phyloP scores from a whole-genome alignment of 2,329 filamentous ascomycete species.

The Exophiala sideris region DNA sequence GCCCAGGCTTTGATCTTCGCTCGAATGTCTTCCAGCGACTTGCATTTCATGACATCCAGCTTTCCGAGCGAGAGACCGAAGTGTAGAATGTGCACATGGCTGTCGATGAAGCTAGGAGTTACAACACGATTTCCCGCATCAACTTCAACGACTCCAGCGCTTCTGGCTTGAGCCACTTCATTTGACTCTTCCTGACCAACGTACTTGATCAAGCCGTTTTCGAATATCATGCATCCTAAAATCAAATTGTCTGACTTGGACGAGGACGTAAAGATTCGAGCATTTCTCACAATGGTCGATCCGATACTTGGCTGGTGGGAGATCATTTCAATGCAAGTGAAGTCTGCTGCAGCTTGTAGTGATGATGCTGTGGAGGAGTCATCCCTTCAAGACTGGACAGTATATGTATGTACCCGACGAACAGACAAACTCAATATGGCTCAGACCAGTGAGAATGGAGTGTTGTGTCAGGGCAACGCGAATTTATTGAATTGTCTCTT shows the following conservation, averaged over 20 bases:
- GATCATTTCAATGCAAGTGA: no score
- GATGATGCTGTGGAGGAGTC: no score
- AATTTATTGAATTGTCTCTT: no score
- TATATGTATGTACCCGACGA: no score
- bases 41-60: conserved; percentile 41
- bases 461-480: no score
- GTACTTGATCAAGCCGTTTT: not conserved
- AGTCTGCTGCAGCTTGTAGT: no score
- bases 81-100: conserved; percentile 47
- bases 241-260: not conserved
- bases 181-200: not conserved
- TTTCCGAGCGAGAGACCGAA: conserved; percentile 46
- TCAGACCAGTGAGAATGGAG: no score
- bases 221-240: not conserved
- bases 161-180: not conserved
- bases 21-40: conserved; percentile 43
- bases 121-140: not conserved
- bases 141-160: not conserved
- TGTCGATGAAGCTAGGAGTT: conserved; percentile 48
- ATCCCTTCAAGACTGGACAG: no score
- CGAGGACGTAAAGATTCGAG: conserved; percentile 2
- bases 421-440: no score
- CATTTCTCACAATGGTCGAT: conserved; percentile 33
- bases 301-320: conserved; percentile 19
- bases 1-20: conserved; percentile 40